A percentile compares a stretch with the other conserved stretches of the same genome.
These are phyloP conservation scores for Colletotrichum sp. DNA, from an alignment of 2,329 filamentous ascomycete species.

Conservation along the genomic window DNA sequence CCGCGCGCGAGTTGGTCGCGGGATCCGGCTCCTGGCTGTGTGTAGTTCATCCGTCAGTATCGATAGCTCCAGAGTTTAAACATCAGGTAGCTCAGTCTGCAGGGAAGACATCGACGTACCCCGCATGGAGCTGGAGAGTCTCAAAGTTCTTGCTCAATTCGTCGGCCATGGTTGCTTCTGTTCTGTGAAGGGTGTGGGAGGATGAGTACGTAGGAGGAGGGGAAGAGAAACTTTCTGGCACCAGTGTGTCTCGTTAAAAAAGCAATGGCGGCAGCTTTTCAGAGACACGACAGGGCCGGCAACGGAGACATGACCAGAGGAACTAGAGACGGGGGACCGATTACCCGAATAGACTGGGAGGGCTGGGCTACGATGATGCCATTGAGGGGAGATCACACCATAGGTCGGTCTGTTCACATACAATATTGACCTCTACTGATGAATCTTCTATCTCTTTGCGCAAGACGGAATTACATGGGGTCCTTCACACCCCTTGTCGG, in stretches of 20 bases:
- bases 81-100: not conserved
- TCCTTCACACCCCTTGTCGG: not conserved
- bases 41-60: not conserved
- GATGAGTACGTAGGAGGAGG: not conserved
- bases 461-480: not conserved
- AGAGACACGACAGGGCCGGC: not conserved
- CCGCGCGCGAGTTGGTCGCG: conserved; percentile 83
- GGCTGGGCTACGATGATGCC: conserved; percentile 15
- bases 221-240: not conserved
- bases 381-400: conserved; percentile 19
- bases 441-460: not conserved
- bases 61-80: not conserved
- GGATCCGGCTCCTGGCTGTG: conserved; percentile 79
- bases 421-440: not conserved
- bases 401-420: not conserved
- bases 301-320: conserved; percentile 6
- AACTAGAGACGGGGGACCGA: not conserved
- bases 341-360: not conserved
- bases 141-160: conserved; percentile 72
- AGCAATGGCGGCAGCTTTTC: not conserved
- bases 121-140: conserved; percentile 85
- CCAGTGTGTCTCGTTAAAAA: not conserved
- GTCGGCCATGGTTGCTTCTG: conserved; percentile 37
- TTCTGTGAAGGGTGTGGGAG: not conserved
- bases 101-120: conserved; percentile 53